phyloP scores from a whole-genome alignment of 2,329 filamentous ascomycete species.

The Akanthomyces lecanii region DNA sequence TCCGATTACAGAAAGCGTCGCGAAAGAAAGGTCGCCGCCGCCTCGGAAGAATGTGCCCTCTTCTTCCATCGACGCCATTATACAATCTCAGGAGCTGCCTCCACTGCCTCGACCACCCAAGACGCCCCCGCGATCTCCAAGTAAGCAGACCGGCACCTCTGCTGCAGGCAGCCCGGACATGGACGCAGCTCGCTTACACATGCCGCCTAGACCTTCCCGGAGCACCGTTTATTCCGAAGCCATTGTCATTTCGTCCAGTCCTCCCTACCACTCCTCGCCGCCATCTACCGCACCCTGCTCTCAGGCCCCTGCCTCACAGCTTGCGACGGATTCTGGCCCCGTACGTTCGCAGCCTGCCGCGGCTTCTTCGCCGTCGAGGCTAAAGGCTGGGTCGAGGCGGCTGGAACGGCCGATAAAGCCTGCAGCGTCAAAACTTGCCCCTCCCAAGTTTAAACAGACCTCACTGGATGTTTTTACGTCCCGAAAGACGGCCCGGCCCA shows the following conservation, averaged over 20 bases:
- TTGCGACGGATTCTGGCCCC: conserved; percentile 23
- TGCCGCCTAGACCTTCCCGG: conserved; percentile 13
- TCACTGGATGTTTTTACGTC: conserved; percentile 30
- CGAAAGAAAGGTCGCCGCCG: conserved; percentile 16
- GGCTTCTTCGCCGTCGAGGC: conserved; percentile 15
- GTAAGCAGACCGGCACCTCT: conserved; percentile 34
- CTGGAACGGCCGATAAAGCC: background rate
- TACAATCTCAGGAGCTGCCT: background rate
- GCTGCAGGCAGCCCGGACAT: conserved; percentile 19
- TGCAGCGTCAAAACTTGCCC: conserved; percentile 16
- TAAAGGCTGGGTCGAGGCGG: background rate
- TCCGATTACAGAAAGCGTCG: conserved; percentile 8
- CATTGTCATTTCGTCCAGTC: conserved; percentile 16
- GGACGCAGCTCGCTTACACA: conserved; percentile 15
- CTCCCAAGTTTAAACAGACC: conserved; percentile 29
- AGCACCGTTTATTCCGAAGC: conserved; percentile 5
- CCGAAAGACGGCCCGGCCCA: background rate
- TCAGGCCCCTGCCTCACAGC: conserved; percentile 17
- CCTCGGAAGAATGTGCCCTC: conserved; percentile 8
- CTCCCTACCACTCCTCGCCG: conserved; percentile 25
- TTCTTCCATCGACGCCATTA: background rate
- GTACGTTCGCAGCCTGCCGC: conserved; percentile 25
- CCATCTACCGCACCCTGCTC: conserved; percentile 24
- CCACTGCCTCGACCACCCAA: conserved; percentile 20
- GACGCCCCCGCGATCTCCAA: conserved; percentile 27